A percentile compares a stretch with the other conserved stretches of the same genome.
phyloP scores from a whole-genome alignment of 176 grass and related monocot genomes.

The Oryza brachyantha region DNA sequence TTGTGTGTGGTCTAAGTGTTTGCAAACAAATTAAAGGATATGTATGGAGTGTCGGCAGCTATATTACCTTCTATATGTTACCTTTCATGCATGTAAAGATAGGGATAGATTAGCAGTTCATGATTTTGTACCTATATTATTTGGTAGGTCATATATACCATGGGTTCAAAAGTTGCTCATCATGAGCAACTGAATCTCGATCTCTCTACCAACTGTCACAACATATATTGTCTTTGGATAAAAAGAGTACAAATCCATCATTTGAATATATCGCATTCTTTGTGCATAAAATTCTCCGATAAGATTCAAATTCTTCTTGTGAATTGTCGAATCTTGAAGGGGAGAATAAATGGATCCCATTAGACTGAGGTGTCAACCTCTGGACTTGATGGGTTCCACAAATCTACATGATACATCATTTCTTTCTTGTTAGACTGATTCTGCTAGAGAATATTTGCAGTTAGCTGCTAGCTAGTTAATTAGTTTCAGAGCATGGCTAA shows the following conservation, averaged over 20 bases:
- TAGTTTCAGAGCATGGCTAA: conserved; percentile 1
- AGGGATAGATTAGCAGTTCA: neutral
- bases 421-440: conserved; percentile 19
- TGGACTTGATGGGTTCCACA: conserved; percentile 24
- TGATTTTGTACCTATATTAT: conserved; percentile 17
- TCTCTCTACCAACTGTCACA: conserved; percentile 9
- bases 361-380: neutral
- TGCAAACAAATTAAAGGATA: neutral
- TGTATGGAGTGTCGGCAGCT: neutral
- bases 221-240: conserved; percentile 7
- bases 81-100: neutral
- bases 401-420: neutral
- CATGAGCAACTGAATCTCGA: conserved; percentile 13
- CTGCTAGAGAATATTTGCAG: conserved; percentile 13
- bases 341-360: neutral
- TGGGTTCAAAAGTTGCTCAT: neutral
- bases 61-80: neutral
- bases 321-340: neutral
- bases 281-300: too few relatives aligned
- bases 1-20: neutral
- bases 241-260: conserved; percentile 4
- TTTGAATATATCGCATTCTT: neutral
- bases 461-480: conserved; percentile 5
- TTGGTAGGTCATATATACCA: conserved; percentile 43
- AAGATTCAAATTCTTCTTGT: conserved; percentile 20